Percentiles rank a stretch among this genome's conserved stretches.
Evolutionary conservation across 495 filamentous ascomycete species (phyloP).

Genomic region (Letharia lupina): DNA sequence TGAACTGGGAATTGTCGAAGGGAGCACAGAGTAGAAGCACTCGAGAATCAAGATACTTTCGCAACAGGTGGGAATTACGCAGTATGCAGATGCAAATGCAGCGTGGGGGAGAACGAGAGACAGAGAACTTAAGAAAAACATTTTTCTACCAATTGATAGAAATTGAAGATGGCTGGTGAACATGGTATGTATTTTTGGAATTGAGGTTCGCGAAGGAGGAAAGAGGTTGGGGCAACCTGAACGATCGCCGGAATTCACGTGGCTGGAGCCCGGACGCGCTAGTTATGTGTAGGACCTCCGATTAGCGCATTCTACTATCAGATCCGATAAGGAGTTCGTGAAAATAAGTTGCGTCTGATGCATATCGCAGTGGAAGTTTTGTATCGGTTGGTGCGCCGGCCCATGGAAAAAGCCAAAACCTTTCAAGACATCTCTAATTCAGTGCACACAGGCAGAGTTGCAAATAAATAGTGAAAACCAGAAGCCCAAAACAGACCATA

Average conservation of each 20-base stretch:
- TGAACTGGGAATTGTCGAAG: neutral
- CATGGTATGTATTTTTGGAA: conserved; percentile 2
- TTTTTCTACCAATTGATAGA: conserved; percentile 5
- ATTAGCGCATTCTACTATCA: neutral
- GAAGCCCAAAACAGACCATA: neutral
- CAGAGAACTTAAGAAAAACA: conserved; percentile 1
- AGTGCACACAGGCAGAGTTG: neutral
- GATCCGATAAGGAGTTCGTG: neutral
- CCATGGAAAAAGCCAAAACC: no score
- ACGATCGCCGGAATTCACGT: neutral
- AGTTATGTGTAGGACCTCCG: neutral
- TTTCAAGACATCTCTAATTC: no score
- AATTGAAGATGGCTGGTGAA: conserved; percentile 19
- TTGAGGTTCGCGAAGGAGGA: conserved; percentile 7
- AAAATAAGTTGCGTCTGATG: no score
- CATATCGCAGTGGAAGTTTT: no score
- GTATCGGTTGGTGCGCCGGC: no score
- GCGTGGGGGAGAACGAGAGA: conserved; percentile 1
- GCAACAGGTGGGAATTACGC: neutral
- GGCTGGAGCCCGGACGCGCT: conserved; percentile 4
- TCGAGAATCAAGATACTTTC: neutral
- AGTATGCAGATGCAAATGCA: neutral
- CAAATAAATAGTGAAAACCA: neutral
- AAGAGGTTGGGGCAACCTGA: conserved; percentile 14
- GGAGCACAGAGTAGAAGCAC: neutral